Base-by-base conservation (phyloP, 129 eudicot genomes). In the Lactuca sativa region DNA sequence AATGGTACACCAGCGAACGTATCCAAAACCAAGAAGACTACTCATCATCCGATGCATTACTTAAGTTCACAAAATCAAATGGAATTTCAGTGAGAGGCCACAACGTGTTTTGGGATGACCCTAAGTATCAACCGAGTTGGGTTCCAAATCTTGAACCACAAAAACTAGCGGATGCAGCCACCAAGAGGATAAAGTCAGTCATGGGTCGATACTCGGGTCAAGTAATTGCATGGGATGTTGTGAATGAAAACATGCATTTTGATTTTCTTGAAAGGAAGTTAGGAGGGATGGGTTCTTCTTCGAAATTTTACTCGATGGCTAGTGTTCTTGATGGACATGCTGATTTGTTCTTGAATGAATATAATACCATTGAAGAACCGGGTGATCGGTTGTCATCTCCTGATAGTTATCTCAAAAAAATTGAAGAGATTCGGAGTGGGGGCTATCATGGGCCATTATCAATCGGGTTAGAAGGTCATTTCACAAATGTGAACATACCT, bases 41-140 rank as follows among this genome's bases (percentile, higher is more conserved):
- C 65, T 16, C 69, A 0, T 57, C 56, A 32, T 63, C 80, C 1
- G 80, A 79, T 40, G 79, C 77, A 5, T 63, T 91, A 78, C 76
- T 91, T n/a, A 11, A 59, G 3, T 86, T 86, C 32, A 48, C 87
- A 34, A 63, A 69, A 56, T 43, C 74, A 43, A 64, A 78, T 18
- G 84, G 82, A 6, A 57, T 91, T 67, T 40, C 80, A 0, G 81
- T 85, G 4, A 77, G 97, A 37, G 97, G 96, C 52, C 96, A 91
- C 77, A 91, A 86, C 49, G 74, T 91, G 4, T 69, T 88, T 18
- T 91, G 96, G 97, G 93, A 83, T 0, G 82, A 88, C 71, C 87
- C 87, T 0, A 53, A 7, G 2, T 68, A 8, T 67, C 85, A 78
- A 49, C 95, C 89, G 0, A 1, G 16, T 4, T 92, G 97, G 97